Base-by-base conservation (phyloP, 805 yeast species). In the Suhomyces sp. region DNA sequence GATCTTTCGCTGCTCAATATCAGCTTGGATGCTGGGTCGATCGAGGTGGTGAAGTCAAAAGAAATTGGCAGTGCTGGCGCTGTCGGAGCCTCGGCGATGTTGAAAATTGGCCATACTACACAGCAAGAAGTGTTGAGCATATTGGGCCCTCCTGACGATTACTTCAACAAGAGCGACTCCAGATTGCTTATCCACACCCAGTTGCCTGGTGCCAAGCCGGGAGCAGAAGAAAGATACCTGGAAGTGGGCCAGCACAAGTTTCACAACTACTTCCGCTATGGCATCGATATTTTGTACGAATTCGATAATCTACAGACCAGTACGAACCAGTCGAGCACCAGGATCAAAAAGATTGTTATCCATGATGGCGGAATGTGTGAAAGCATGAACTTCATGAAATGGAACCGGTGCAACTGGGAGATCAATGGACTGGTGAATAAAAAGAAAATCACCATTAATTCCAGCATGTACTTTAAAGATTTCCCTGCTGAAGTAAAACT, bases 141-240 rank as follows among this genome's bases (percentile, higher is more conserved):
- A 0, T 62, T 83, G 19, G 87, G 87, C 0, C 82, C 85, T 1
- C 87, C 88, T 0, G 81, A 80, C 45, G 84, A 79, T 44, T 71
- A 69, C 3, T 73, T 81, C 53, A 65, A 71, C 53, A 78, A 78
- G 54, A 70, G 72, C 47, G 82, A 77, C 54, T 69, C 75, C 2
- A 64, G 81, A 54, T 62, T 73, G 13, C 61, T 65, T 53, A 79
- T 74, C 33, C 81, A 72, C 61, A 69, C 67, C 35, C 73, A 68
- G 57, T n/a, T 52, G 52, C 49, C 49, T 9, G 22, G 39, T 10
- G 17, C 40, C 22, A 47, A 47, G 3, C 20, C 9, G n/a, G 37
- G 13, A 10, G 21, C 22, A 8, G 20, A 20, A 8, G 17, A 31
- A 31, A 31, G 35, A 7, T 31, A 49, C 10, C 46, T 39, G 40